Evolutionary conservation across 768 basidiomycete genomes (phyloP).

Genomic region (Leccinum boreale): DNA sequence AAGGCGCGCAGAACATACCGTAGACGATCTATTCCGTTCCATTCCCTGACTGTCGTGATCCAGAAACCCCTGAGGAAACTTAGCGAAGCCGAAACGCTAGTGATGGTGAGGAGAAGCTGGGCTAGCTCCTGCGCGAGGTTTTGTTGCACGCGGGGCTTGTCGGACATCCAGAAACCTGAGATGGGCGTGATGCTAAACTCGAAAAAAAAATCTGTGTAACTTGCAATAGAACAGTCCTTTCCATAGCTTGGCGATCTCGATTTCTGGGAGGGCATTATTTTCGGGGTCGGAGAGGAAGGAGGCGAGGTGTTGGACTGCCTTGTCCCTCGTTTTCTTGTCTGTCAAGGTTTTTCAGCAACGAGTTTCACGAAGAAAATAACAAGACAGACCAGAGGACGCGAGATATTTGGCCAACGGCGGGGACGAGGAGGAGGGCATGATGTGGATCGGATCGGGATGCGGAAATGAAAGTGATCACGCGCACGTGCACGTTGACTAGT

Average conservation of each 20-base stretch:
- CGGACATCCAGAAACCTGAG: slow-evolving; percentile 98
- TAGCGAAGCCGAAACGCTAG: slow-evolving; percentile 54
- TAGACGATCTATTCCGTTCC: slow-evolving; percentile 88
- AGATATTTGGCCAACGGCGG: slow-evolving; percentile 86
- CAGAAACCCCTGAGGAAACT: slow-evolving; percentile 88
- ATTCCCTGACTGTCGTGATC: slow-evolving; percentile 86
- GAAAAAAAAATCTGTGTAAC: slow-evolving; percentile 18
- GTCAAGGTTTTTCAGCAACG: background rate
- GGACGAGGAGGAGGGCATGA: slow-evolving; percentile 33
- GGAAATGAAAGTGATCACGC: slow-evolving; percentile 1
- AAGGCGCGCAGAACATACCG: slow-evolving; percentile 48
- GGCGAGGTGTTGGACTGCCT: slow-evolving; percentile 77
- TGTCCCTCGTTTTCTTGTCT: slow-evolving; percentile 94
- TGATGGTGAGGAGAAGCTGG: slow-evolving; percentile 71
- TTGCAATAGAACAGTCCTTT: slow-evolving; percentile 96
- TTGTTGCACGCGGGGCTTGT: slow-evolving; percentile 96
- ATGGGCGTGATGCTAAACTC: background rate
- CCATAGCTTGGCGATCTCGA: slow-evolving; percentile 92
- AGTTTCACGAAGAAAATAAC: background rate
- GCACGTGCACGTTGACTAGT: background rate
- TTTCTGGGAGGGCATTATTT: slow-evolving; percentile 56
- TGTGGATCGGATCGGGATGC: slow-evolving; percentile 20
- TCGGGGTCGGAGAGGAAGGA: slow-evolving; percentile 71
- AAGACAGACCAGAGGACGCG: slow-evolving; percentile 76
- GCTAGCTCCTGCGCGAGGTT: slow-evolving; percentile 84